A percentile compares a stretch with the other conserved stretches of the same genome.
These are phyloP conservation scores for Remersonia thermophila DNA, from an alignment of 2,329 filamentous ascomycete genomes.

Conservation along the genomic window DNA sequence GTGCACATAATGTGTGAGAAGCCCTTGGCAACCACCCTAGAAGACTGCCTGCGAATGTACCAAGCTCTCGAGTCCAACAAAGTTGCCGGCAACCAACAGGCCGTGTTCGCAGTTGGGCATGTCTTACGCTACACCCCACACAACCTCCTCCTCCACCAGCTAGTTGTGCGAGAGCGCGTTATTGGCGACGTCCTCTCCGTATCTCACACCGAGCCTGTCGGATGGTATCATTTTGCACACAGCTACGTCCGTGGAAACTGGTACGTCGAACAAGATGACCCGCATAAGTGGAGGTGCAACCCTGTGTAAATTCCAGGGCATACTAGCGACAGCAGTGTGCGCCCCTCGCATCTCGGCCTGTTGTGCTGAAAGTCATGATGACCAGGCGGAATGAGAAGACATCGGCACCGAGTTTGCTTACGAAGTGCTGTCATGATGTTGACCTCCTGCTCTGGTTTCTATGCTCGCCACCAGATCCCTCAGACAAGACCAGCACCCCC, in stretches of 20 bases:
- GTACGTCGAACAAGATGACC: neutral
- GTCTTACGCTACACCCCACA: conserved; percentile 89
- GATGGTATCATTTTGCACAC: conserved; percentile 92
- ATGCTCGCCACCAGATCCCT: conserved; percentile 50
- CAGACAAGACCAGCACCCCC: conserved; percentile 31
- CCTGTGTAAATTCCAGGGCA: no score
- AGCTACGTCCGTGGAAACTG: conserved; percentile 90
- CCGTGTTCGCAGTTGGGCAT: conserved; percentile 82
- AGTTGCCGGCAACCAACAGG: conserved; percentile 17
- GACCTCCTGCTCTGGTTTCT: conserved; percentile 88
- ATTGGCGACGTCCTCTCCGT: conserved; percentile 79
- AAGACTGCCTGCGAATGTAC: conserved; percentile 68
- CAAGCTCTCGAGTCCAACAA: conserved; percentile 35
- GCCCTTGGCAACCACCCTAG: conserved; percentile 67
- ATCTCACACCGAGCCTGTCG: conserved; percentile 87
- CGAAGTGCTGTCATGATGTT: conserved; percentile 94
- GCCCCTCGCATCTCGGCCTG: neutral
- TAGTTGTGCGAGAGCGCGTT: conserved; percentile 61
- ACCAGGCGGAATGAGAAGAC: conserved; percentile 57
- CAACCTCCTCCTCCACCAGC: conserved; percentile 69
- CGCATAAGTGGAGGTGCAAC: no score
- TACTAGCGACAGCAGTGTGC: no score
- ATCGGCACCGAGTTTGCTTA: conserved; percentile 71
- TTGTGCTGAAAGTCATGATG: no score
- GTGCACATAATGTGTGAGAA: conserved; percentile 94